Evolutionary conservation across 75 land plant genomes (phyloP), one percentile per base, ranked within the genome.

Genomic region (Adiantum capillusveneris): DNA sequence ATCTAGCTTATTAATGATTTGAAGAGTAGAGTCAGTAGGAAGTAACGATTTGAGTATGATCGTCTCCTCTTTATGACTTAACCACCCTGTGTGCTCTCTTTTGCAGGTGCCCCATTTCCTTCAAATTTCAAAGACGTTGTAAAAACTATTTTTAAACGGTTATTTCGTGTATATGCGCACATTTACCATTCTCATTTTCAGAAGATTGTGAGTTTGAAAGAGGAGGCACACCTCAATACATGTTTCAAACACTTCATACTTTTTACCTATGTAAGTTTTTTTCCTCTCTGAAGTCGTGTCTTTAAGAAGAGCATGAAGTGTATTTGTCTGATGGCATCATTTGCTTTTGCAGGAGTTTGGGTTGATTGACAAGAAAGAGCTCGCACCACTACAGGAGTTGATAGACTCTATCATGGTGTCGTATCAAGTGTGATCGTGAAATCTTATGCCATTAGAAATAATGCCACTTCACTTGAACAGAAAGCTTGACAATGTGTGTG

Each of bases 171-270:
- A 0, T 88, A 88, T 64, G 94, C 88, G 5, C 94, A 88, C 46
- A 88, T 88, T 26, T 88, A 88, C 24, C 94, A 88, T 62, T 83
- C 94, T 3, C 94, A 88, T 61, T 88, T 88, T 39, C 88, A 84
- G 68, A 88, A 82, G 73, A 88, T 88, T 56, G 79, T 88, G 56
- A 79, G 66, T 42, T 72, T 84, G 20, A 84, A 88, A 63, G 94
- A 88, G 52, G 94, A 88, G 67, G 88, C 88, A 56, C 94, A 88
- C 71, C 83, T 88, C 13, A 88, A 88, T 58, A 88, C 94, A 20
- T 88, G 94, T 82, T 88, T 88, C 65, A 88, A 84, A 67, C 94
- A 88, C 56, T 88, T 88, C 58, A 76, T 82, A 18, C 73, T 84
- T 6, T 88, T 84, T 62, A 84, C 85, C 25, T 80, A 77, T 57